Conservation (phyloP, 225 moss, liverwort and hornwort genomes). For the Asterella californica region DNA sequence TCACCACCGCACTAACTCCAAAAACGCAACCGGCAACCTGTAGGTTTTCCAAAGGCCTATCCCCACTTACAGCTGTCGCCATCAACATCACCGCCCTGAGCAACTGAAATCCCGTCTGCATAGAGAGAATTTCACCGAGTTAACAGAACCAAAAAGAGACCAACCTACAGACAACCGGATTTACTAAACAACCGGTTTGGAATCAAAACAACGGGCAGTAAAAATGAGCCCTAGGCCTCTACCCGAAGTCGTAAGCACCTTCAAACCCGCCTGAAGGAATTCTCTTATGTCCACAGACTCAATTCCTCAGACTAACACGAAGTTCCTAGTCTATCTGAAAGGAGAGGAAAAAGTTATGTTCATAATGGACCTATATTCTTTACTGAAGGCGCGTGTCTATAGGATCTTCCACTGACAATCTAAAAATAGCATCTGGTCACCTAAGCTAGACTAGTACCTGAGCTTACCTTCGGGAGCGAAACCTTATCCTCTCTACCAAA, state of each 20-base stretch:
- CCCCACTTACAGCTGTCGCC: slow-evolving; percentile 54
- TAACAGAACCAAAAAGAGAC: not conserved
- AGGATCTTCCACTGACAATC: not conserved
- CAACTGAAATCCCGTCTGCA: slow-evolving; percentile 72
- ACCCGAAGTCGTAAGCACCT: not conserved
- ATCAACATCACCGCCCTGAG: slow-evolving; percentile 70
- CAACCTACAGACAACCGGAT: no score
- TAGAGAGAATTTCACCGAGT: not conserved
- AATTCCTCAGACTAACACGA: not conserved
- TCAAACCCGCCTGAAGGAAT: not conserved
- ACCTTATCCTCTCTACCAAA: not conserved
- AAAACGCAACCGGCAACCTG: slow-evolving; percentile 70
- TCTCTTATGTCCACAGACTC: not conserved
- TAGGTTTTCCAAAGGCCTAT: slow-evolving; percentile 45
- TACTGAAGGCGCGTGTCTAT: not conserved
- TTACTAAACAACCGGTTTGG: not conserved
- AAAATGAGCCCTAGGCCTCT: not conserved
- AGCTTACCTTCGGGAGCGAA: not conserved
- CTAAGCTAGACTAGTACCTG: not conserved
- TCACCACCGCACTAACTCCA: slow-evolving; percentile 76
- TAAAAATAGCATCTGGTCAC: not conserved
- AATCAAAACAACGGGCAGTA: not conserved
- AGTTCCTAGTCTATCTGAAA: not conserved
- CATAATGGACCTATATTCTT: not conserved
- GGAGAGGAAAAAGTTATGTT: not conserved